phyloP scores from a whole-genome alignment of 139 green algal species.

The Haematococcus sp. region DNA sequence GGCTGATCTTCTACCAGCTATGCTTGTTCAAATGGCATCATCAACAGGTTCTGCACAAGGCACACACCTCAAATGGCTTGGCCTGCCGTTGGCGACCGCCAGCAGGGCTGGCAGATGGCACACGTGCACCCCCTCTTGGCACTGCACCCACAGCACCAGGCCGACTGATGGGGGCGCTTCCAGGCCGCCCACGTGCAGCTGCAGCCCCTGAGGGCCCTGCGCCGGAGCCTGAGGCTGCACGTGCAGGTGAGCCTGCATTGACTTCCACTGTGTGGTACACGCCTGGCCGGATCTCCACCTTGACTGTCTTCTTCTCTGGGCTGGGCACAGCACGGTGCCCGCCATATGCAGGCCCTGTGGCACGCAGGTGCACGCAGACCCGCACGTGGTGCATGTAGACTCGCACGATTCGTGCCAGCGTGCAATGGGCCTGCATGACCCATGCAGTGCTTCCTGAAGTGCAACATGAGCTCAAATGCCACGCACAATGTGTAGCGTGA shows the following conservation, averaged over 20 bases:
- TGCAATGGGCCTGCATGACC: too few species aligned
- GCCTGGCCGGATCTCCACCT: conserved; percentile 32
- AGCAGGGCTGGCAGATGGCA: not conserved
- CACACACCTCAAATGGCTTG: conserved; percentile 6
- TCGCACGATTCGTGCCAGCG: too few species aligned
- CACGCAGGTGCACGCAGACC: too few species aligned
- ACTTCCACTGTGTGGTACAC: conserved; percentile 30
- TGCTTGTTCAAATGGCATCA: too few species aligned
- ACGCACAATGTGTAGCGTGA: not conserved
- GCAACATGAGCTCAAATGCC: too few species aligned
- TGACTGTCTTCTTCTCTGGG: not conserved
- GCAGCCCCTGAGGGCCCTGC: not conserved
- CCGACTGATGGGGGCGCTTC: not conserved
- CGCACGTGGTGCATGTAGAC: too few species aligned
- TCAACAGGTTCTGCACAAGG: too few species aligned
- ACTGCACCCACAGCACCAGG: not conserved
- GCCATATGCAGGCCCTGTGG: not conserved
- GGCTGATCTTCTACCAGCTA: too few species aligned
- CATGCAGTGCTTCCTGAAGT: not conserved
- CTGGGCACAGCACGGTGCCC: not conserved
- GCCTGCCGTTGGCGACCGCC: not conserved
- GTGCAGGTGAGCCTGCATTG: not conserved
- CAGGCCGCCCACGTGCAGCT: not conserved
- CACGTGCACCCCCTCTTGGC: not conserved
- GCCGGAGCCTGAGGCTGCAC: not conserved